Evolutionary conservation across 2,329 filamentous ascomycete genomes (phyloP).

Genomic region (Fusarium citri): DNA sequence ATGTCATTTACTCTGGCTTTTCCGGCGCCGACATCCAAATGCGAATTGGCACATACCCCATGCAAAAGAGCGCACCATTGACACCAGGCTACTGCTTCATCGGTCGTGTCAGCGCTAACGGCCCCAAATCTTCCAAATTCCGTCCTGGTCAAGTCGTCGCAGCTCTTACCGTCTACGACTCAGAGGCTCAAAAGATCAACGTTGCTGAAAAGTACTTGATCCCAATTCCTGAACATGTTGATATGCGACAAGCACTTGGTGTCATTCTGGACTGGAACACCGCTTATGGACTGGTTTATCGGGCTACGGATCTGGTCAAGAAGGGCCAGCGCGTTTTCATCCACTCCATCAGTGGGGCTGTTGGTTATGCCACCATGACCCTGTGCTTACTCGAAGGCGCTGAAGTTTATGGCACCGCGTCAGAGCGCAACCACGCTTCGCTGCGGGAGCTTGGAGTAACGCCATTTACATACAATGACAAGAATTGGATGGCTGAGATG

Average conservation of each 20-base stretch:
- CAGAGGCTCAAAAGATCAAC: conserved; percentile 60
- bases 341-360: conserved; percentile 63
- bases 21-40: conserved; percentile 62
- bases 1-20: conserved; percentile 61
- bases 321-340: conserved; percentile 61
- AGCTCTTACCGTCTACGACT: conserved; percentile 55
- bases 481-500: conserved; percentile 61
- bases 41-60: conserved; percentile 60
- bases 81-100: conserved; percentile 62
- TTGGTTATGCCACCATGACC: conserved; percentile 57
- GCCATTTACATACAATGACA: conserved; percentile 61
- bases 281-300: conserved; percentile 54
- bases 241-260: conserved; percentile 55
- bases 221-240: conserved; percentile 55
- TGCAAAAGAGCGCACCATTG: conserved; percentile 58
- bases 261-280: conserved; percentile 60
- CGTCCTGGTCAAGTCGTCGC: conserved; percentile 51
- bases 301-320: conserved; percentile 52
- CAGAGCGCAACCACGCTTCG: conserved; percentile 57
- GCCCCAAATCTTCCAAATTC: conserved; percentile 50
- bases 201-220: conserved; percentile 60
- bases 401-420: conserved; percentile 62
- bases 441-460: conserved; percentile 54
- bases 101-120: conserved; percentile 56
- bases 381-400: conserved; percentile 59